Evolutionary conservation across 495 filamentous ascomycete genomes (phyloP), one percentile per base, ranked within the genome.

Genomic region (Penicillium argentinense): DNA sequence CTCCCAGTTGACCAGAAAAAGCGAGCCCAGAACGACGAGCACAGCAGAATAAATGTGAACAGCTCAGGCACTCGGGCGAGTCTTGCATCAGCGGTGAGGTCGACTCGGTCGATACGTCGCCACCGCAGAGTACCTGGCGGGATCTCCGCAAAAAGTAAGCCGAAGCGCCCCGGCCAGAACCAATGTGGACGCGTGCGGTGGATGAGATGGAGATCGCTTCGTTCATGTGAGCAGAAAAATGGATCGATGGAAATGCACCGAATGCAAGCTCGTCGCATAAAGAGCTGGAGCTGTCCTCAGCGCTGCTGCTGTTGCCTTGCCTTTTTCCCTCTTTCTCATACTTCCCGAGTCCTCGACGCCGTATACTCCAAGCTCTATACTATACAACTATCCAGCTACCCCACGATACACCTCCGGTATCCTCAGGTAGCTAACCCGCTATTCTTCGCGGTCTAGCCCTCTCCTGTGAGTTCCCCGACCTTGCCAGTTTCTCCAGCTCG

Each of bases 191-290:
- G 38, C 8, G 5, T 36, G 33, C 21, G 33, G 33, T 19, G 18
- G 33, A 21, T 19, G 17, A 19, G 7, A 18, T 36, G 33, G 33
- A 36, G 33, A 36, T 36, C 33, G 18, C 16, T 18, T 36, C 11
- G 43, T 42, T 42, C 50, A 53, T 53, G 50, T 53, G 50, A 53
- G 39, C 44, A 39, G 17, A 30, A 38, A 43, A 42, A 43, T n/a
- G n/a, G n/a, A n/a, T n/a, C n/a, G n/a, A n/a, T n/a, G n/a, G n/a
- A n/a, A n/a, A n/a, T n/a, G n/a, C n/a, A n/a, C n/a, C n/a, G n/a
- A n/a, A n/a, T n/a, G n/a, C n/a, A n/a, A n/a, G n/a, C n/a, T n/a
- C n/a, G n/a, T n/a, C n/a, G n/a, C 40, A 32, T 27, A 16, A 36
- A 36, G 33, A 36, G 33, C 17, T 36, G 33, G 33, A 7, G n/a